Evolutionary conservation across 179 eudicot species (phyloP).

Genomic region (Actinidia arguta): DNA sequence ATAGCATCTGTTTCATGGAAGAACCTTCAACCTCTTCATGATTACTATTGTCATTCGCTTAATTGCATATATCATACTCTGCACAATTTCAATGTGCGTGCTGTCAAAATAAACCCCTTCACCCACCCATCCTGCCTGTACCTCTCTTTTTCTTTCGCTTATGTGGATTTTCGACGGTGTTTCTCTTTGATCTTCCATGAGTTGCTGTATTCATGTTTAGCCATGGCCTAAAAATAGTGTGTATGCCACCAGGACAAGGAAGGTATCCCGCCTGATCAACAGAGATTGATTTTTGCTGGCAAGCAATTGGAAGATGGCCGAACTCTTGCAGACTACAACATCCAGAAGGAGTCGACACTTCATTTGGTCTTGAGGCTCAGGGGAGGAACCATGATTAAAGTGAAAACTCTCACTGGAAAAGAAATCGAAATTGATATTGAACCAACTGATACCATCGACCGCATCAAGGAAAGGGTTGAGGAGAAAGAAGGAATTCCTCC

Average conservation of each 20-base stretch:
- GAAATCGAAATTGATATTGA: constrained; percentile 45
- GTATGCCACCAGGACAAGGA: constrained; percentile 39
- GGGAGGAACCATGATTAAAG: constrained; percentile 46
- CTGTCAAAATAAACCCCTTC: not conserved
- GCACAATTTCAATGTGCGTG: not conserved
- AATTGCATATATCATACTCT: not conserved
- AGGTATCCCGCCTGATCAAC: constrained; percentile 43
- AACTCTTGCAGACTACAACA: constrained; percentile 42
- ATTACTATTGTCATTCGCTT: not conserved
- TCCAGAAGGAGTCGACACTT: constrained; percentile 43
- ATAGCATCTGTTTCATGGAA: too few relatives aligned
- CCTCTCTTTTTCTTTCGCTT: not conserved
- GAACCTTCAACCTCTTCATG: not conserved
- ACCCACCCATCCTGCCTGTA: too few relatives aligned
- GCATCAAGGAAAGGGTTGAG: constrained; percentile 50
- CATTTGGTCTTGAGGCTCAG: constrained; percentile 39
- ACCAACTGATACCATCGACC: constrained; percentile 47
- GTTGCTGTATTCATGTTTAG: not conserved
- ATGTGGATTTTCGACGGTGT: not conserved
- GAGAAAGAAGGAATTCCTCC: constrained; percentile 53
- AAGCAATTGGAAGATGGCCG: constrained; percentile 45
- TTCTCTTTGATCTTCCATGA: not conserved
- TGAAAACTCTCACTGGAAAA: constrained; percentile 47
- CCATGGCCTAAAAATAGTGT: not conserved
- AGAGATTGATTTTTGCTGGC: constrained; percentile 42